These are phyloP conservation scores for Parafenestella ontariensis DNA, from an alignment of 2,329 filamentous ascomycete species.

Conservation along the genomic window DNA sequence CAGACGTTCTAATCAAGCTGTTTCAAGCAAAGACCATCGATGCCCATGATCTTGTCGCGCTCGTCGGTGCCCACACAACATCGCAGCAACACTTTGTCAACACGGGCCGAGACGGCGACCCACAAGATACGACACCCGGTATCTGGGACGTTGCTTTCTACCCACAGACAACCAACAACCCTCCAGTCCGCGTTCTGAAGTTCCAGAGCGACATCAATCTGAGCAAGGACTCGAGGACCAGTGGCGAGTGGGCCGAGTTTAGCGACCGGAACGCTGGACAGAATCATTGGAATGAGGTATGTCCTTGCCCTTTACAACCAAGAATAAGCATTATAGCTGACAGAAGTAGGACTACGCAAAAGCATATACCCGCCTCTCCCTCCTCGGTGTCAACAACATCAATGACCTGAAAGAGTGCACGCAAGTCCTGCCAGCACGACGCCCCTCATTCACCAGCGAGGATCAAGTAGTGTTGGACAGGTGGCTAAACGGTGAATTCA, in stretches of 20 bases:
- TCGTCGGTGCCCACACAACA: conserved; percentile 49
- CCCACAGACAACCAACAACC: conserved; percentile 36
- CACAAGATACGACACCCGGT: conserved; percentile 47
- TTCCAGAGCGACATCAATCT: conserved; percentile 47
- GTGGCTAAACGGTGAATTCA: conserved; percentile 42
- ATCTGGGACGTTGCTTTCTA: conserved; percentile 50
- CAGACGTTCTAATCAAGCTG: conserved; percentile 44
- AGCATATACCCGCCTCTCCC: conserved; percentile 62
- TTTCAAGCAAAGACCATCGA: conserved; percentile 50
- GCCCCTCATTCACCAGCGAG: conserved; percentile 31
- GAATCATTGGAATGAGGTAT: conserved; percentile 45
- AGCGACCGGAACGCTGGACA: conserved; percentile 31
- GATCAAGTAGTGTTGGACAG: conserved; percentile 39
- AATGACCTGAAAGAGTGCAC: conserved; percentile 64
- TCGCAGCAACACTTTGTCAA: conserved; percentile 48
- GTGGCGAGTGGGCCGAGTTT: conserved; percentile 42
- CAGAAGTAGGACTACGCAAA: conserved; percentile 55
- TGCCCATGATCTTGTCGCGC: conserved; percentile 46
- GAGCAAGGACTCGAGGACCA: conserved; percentile 43
- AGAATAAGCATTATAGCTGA: not conserved
- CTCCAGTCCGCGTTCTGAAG: conserved; percentile 45
- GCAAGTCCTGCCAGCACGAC: conserved; percentile 53
- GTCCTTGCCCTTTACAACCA: not conserved
- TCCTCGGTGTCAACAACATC: conserved; percentile 65
- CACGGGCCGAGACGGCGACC: conserved; percentile 39